Conservation (phyloP, 139 green algal species). For the Micractinium conductrix region DNA sequence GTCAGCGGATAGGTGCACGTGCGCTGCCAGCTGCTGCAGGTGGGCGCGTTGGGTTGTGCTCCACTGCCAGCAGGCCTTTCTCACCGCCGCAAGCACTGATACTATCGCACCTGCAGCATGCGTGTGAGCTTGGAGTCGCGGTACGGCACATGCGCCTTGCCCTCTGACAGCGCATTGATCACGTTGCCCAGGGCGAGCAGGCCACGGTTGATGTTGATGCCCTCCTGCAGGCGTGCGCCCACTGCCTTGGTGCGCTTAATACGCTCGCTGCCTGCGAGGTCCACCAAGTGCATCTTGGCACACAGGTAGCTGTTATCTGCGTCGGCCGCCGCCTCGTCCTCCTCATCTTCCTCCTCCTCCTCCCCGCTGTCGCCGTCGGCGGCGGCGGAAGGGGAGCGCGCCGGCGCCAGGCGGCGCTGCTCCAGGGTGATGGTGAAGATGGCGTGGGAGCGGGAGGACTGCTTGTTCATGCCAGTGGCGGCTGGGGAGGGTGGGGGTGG, state of each 20-base stretch:
- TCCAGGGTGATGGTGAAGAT: conserved; percentile 99
- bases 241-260: conserved; percentile 94
- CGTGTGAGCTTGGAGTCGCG: conserved; percentile 96
- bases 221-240: conserved; percentile 81
- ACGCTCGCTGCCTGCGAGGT: conserved; percentile 89
- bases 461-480: conserved; percentile 92
- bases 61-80: too few relatives aligned
- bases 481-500: conserved; percentile 36
- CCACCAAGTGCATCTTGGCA: conserved; percentile 97
- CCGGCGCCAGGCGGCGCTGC: conserved; percentile 74
- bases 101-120: conserved; percentile 76
- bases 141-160: conserved; percentile 85
- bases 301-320: conserved; percentile 76
- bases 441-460: conserved; percentile 88
- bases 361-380: background rate
- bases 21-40: too few relatives aligned
- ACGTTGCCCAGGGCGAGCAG: conserved; percentile 98
- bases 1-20: too few relatives aligned
- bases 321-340: conserved; percentile 35
- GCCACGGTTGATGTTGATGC: conserved; percentile 95
- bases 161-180: conserved; percentile 93
- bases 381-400: background rate
- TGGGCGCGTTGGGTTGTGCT: too few relatives aligned
- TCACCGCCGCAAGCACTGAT: too few relatives aligned
- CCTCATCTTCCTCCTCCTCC: conserved; percentile 50